phyloP scores from a whole-genome alignment of 1,284 basidiomycete species.

The Irpex rosettiformis region DNA sequence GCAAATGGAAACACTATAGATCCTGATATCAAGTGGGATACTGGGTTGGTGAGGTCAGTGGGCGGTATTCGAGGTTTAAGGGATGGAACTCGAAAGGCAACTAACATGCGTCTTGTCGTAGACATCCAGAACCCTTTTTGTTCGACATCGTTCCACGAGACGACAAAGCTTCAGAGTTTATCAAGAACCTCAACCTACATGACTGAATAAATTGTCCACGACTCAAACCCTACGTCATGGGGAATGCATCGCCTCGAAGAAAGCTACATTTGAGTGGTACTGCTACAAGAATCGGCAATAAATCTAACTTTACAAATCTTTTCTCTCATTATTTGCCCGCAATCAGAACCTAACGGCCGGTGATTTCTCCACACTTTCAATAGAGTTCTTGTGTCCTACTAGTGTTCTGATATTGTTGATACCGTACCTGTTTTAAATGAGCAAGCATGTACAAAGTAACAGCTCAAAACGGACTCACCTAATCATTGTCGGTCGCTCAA shows the following conservation, averaged over 20 bases:
- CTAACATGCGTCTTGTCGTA: neutral
- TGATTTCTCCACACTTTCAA: conserved; percentile 86
- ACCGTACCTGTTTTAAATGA: conserved; percentile 50
- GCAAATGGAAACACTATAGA: neutral
- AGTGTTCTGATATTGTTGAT: conserved; percentile 97
- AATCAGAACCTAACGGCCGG: conserved; percentile 84
- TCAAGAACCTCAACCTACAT: neutral
- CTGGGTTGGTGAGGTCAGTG: neutral
- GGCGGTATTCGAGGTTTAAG: neutral
- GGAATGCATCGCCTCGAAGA: neutral
- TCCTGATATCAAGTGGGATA: neutral
- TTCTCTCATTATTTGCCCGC: neutral
- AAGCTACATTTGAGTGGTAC: neutral
- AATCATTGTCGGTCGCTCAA: conserved; percentile 99
- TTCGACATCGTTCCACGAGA: conserved; percentile 16
- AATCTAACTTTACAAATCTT: neutral
- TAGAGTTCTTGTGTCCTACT: conserved; percentile 95
- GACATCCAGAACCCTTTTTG: conserved; percentile 13
- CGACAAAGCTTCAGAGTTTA: neutral
- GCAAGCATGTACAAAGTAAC: too few species aligned
- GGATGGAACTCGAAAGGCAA: neutral
- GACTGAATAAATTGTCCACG: too few species aligned
- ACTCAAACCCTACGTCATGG: too few species aligned
- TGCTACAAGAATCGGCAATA: neutral
- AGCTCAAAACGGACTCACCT: too few species aligned